Evolutionary conservation across 148 eudicot species (phyloP), one percentile per base, ranked within the genome.

Genomic region (Camellia granthamiana): DNA sequence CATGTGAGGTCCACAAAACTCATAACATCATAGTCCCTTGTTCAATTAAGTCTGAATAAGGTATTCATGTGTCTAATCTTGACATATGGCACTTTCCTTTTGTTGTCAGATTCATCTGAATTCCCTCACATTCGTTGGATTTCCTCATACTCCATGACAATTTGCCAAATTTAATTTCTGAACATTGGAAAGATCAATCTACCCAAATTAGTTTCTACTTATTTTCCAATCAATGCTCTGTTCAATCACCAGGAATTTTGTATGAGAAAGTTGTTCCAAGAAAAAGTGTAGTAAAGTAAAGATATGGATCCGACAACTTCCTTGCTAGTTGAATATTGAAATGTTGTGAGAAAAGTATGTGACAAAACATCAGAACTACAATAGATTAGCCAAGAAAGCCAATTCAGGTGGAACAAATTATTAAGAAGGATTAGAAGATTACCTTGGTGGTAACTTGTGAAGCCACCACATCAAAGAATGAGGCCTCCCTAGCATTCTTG

Each of bases 391-490:
- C 56, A 46, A 44, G 56, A 76, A 74, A 69, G 46, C 49, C 13
- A 69, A 69, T 3, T 44, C 12, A 69, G 43, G 21, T 15, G 44
- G 43, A 42, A 66, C 52, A 41, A 19, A 52, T 78, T 7, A 38
- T 38, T 2, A 62, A 49, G 11, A 54, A 12, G 77, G 51, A 30
- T 63, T 41, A 43, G 77, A 59, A 69, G 46, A 77, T 38, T 81
- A 96, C 99, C 97, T 89, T 90, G 56, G 91, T 74, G 21, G 88
- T 80, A 49, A 94, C 89, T 78, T 90, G 99, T 38, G 94, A 75
- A 81, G 92, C 84, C 77, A 94, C 89, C 21, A 78, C 90, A 82
- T 92, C 93, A 69, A 87, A 90, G 81, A 95, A 93, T 7, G 97
- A 88, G 7, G 90, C 80, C 65, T 91, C 93, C 44, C 83, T 84